Evolutionary conservation across 352 stramenopile species (phyloP).

Genomic region (Pythium oligandrum): DNA sequence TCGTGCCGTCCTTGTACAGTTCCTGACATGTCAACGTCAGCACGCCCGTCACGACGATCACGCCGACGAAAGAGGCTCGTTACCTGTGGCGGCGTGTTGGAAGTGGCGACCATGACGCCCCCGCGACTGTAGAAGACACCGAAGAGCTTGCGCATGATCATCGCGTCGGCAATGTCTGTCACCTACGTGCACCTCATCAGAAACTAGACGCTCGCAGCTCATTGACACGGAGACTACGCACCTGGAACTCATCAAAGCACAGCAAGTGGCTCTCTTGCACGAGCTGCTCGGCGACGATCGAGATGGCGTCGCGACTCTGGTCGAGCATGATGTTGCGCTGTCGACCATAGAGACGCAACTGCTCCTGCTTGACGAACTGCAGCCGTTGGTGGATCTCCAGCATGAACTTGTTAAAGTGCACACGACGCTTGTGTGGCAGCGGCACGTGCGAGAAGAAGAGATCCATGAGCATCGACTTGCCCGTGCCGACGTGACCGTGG

Average conservation of each 20-base stretch:
- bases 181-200: slow-evolving; percentile 34
- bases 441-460: slow-evolving; percentile 82
- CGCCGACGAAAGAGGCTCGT: not conserved
- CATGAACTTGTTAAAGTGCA: slow-evolving; percentile 99
- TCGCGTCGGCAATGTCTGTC: slow-evolving; percentile 95
- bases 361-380: slow-evolving; percentile 85
- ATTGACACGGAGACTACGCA: not conserved
- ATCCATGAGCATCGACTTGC: slow-evolving; percentile 97
- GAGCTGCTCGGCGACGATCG: slow-evolving; percentile 82
- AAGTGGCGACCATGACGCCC: slow-evolving; percentile 94
- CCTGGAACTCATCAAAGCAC: slow-evolving; percentile 98
- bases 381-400: slow-evolving; percentile 93
- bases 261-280: slow-evolving; percentile 87
- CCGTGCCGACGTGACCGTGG: slow-evolving; percentile 91
- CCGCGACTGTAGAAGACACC: slow-evolving; percentile 83
- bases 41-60: not conserved
- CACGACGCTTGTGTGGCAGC: slow-evolving; percentile 75
- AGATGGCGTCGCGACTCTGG: slow-evolving; percentile 62
- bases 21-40: slow-evolving; percentile 26
- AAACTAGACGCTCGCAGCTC: not conserved
- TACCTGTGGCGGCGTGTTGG: slow-evolving; percentile 84
- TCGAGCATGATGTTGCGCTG: slow-evolving; percentile 85
- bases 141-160: slow-evolving; percentile 96
- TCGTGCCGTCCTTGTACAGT: slow-evolving; percentile 94
- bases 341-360: slow-evolving; percentile 71